Percentiles rank a stretch among this genome's conserved stretches.
Conservation (phyloP, 305 asterid species). For the Fraxinus sp. region DNA sequence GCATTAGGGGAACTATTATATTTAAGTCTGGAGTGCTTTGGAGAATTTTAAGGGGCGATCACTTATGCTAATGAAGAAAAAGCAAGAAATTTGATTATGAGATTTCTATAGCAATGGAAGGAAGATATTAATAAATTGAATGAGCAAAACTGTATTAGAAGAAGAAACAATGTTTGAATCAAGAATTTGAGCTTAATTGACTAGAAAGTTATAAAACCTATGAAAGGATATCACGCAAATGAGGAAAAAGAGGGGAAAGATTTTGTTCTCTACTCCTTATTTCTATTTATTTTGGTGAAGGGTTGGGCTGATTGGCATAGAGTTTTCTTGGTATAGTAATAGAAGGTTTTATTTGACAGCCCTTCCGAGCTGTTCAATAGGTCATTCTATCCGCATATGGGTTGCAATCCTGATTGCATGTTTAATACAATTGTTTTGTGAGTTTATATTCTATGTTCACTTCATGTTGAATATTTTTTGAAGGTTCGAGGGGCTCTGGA, state of each 20-base stretch:
- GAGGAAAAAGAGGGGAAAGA: not conserved
- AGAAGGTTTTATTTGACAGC: not conserved
- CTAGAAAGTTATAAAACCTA: not conserved
- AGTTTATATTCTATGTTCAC: slow-evolving; percentile 11
- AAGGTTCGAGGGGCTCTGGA: slow-evolving; percentile 92
- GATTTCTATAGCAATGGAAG: not conserved
- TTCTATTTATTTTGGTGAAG: not conserved
- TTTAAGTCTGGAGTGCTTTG: not conserved
- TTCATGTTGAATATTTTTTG: slow-evolving; percentile 26
- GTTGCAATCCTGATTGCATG: not conserved
- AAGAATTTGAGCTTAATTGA: not conserved
- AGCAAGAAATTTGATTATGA: not conserved
- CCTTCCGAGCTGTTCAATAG: not conserved
- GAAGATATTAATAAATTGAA: not conserved
- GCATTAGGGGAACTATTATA: not conserved
- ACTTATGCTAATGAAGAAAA: not conserved
- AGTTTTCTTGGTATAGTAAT: not conserved
- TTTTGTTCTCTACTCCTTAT: not conserved
- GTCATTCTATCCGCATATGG: not conserved
- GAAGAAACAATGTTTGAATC: not conserved
- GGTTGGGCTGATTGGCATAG: not conserved
- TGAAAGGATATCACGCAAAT: not conserved
- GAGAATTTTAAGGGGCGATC: not conserved
- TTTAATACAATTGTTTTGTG: slow-evolving; percentile 1
- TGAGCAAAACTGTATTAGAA: not conserved